Evolutionary conservation across 2,329 filamentous ascomycete genomes (phyloP).

Genomic region (Trichoderma citrinoviride): DNA sequence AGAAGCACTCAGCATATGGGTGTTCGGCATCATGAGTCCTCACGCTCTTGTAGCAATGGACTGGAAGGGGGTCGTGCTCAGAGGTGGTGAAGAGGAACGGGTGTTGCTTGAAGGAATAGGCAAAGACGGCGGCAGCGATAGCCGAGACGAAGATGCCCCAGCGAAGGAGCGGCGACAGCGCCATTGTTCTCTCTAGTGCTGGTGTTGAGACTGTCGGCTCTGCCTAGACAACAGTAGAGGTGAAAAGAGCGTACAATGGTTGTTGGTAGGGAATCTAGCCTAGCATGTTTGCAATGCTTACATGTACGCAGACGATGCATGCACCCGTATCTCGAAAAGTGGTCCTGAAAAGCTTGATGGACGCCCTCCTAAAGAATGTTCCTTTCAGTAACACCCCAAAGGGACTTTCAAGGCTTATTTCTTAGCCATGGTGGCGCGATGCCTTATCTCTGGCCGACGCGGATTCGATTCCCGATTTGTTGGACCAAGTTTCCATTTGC

Average conservation of each 20-base stretch:
- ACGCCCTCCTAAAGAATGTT: not conserved
- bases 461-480: not conserved
- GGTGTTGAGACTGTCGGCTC: not conserved
- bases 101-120: constrained; percentile 32
- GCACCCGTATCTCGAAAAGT: constrained; percentile 6
- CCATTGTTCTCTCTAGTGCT: not conserved
- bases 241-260: too few relatives aligned
- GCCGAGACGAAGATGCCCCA: constrained; percentile 35
- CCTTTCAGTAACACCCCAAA: not conserved
- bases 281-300: not conserved
- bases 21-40: constrained; percentile 38
- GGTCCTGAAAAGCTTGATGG: not conserved
- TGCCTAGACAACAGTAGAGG: not conserved
- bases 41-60: constrained; percentile 42
- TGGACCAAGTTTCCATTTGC: not conserved
- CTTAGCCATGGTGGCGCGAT: not conserved
- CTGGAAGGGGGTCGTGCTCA: constrained; percentile 21
- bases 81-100: constrained; percentile 26
- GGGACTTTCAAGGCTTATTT: not conserved
- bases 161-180: constrained; percentile 26
- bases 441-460: not conserved
- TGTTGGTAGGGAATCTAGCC: not conserved
- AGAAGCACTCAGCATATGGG: constrained; percentile 53
- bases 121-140: constrained; percentile 33
- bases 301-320: not conserved